A percentile compares a stretch with the other conserved stretches of the same genome.
phyloP scores from a whole-genome alignment of 352 stramenopile genomes.

The Phytophthora aleatoria region DNA sequence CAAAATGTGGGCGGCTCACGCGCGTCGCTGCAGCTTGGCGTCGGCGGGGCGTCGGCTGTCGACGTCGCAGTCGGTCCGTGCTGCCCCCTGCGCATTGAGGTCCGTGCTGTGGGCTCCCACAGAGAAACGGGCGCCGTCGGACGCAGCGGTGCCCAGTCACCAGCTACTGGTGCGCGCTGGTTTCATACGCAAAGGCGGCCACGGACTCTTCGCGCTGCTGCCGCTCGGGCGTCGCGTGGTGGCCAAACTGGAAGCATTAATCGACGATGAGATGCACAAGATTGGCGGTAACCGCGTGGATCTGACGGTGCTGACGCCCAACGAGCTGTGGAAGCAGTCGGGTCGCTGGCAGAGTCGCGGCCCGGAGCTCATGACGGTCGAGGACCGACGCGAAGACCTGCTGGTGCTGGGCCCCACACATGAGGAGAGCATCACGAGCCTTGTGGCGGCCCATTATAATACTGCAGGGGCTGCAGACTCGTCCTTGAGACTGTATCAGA shows the following conservation, averaged over 20 bases:
- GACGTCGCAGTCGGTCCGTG: slow-evolving; percentile 17
- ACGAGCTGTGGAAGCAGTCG: slow-evolving; percentile 83
- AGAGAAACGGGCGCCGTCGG: slow-evolving; percentile 73
- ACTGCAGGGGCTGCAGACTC: slow-evolving; percentile 30
- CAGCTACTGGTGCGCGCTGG: slow-evolving; percentile 83
- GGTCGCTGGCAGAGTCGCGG: slow-evolving; percentile 84
- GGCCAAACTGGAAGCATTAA: slow-evolving; percentile 77
- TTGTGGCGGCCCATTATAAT: slow-evolving; percentile 73
- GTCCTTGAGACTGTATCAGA: slow-evolving; percentile 86
- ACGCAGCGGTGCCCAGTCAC: slow-evolving; percentile 85
- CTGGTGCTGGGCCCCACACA: slow-evolving; percentile 82
- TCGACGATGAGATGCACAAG: slow-evolving; percentile 80
- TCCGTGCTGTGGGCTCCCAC: slow-evolving; percentile 77
- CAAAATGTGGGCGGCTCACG: slow-evolving; percentile 32
- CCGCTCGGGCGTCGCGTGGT: slow-evolving; percentile 80
- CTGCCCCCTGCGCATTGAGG: slow-evolving; percentile 38
- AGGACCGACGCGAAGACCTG: slow-evolving; percentile 71
- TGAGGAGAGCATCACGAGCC: slow-evolving; percentile 84
- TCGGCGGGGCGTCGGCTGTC: slow-evolving; percentile 12
- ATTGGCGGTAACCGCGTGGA: slow-evolving; percentile 88
- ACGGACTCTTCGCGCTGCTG: slow-evolving; percentile 82
- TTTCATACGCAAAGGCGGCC: slow-evolving; percentile 86
- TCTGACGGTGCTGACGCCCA: slow-evolving; percentile 74
- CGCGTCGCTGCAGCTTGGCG: slow-evolving; percentile 12
- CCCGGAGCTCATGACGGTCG: slow-evolving; percentile 82